Conservation (phyloP, 306 rosid genomes). For the Gynostemma pentaphyllum region DNA sequence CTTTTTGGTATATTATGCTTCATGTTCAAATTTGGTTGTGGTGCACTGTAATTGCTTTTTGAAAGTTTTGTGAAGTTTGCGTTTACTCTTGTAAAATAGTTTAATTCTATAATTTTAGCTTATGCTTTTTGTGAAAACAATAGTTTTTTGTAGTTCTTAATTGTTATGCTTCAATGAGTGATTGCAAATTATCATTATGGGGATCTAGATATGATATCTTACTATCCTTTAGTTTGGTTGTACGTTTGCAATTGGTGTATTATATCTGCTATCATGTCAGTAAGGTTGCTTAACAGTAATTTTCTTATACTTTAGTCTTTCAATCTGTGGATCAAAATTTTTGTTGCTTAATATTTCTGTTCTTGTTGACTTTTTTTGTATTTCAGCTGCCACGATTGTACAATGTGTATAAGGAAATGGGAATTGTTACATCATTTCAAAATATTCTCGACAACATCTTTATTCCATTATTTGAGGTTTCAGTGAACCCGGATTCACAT, state of each 20-base stretch:
- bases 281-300: background rate
- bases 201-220: background rate
- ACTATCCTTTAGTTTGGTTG: background rate
- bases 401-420: conserved; percentile 95
- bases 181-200: background rate
- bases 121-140: background rate
- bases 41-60: background rate
- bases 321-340: background rate
- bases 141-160: background rate
- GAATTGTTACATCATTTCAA: conserved; percentile 92
- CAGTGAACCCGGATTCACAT: conserved; percentile 95
- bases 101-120: background rate
- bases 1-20: background rate
- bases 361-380: background rate
- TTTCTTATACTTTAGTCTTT: background rate
- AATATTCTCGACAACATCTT: conserved; percentile 96
- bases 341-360: conserved; percentile 10
- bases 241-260: background rate
- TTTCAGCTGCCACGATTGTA: conserved; percentile 87
- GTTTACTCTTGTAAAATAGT: background rate
- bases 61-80: background rate
- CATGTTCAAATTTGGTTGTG: background rate
- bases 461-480: conserved; percentile 87
- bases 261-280: background rate
- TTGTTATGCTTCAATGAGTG: background rate